phyloP scores from a whole-genome alignment of 2,329 filamentous ascomycete species.

The Trichoderma oligosporum region DNA sequence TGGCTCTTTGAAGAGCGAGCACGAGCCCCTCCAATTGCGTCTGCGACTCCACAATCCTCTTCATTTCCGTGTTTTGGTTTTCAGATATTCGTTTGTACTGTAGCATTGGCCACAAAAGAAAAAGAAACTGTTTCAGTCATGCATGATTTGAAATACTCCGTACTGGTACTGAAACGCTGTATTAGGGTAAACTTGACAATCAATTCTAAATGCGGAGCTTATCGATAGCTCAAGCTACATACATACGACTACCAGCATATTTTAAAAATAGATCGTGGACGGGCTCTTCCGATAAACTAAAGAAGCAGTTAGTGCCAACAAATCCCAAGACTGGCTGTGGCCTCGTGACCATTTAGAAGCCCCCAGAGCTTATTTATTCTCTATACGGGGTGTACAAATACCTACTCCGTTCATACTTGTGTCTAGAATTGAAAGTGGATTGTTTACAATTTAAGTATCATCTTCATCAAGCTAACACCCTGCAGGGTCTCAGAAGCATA shows the following conservation, averaged over 20 bases:
- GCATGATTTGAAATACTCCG: neutral
- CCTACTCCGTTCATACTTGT: no score
- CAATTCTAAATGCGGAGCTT: neutral
- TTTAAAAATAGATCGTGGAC: neutral
- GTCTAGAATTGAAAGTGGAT: no score
- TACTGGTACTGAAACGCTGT: no score
- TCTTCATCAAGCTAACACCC: neutral
- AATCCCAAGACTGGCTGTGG: constrained; percentile 1
- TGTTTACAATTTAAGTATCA: neutral
- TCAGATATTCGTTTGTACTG: neutral
- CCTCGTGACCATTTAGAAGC: constrained; percentile 16
- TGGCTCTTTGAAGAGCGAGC: neutral
- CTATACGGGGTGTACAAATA: no score
- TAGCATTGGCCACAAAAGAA: neutral
- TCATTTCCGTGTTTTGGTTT: neutral
- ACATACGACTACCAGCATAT: neutral
- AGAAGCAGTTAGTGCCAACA: neutral
- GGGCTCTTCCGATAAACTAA: constrained; percentile 1
- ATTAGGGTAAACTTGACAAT: neutral
- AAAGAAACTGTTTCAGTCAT: neutral
- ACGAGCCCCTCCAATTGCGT: neutral
- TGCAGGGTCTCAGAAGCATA: constrained; percentile 8
- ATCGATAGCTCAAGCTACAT: neutral
- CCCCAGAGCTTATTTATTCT: no score
- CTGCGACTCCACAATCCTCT: neutral